Percentiles rank a stretch among this genome's conserved stretches.
Conservation (phyloP, 129 eudicot species). For the Helianthus tuberosus region DNA sequence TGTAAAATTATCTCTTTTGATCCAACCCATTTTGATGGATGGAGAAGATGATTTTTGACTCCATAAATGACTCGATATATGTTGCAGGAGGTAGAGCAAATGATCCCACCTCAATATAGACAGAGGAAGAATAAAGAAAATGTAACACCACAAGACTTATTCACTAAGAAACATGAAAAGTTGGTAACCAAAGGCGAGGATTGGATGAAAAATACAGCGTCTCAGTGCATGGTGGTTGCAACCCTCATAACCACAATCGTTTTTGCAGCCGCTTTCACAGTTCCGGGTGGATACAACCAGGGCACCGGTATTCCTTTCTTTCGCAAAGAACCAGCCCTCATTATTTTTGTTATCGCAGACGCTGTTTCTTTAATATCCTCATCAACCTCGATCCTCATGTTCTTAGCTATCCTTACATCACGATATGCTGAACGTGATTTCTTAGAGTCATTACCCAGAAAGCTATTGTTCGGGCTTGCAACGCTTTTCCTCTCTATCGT, state of each 20-base stretch:
- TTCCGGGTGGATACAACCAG: constrained; percentile 22
- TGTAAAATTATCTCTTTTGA: neutral
- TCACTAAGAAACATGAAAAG: neutral
- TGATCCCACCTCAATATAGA: constrained; percentile 1
- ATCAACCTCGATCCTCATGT: constrained; percentile 15
- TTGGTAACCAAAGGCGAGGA: constrained; percentile 17
- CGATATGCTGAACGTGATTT: constrained; percentile 36
- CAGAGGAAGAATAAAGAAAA: constrained; percentile 3
- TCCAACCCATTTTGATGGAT: neutral
- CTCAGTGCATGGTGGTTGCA: constrained; percentile 31
- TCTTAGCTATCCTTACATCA: constrained; percentile 24
- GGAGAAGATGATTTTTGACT: too few relatives aligned
- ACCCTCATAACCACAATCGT: constrained; percentile 33
- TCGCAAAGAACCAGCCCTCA: constrained; percentile 10
- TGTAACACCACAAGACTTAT: constrained; percentile 2
- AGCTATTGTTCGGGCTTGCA: constrained; percentile 11
- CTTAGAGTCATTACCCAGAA: constrained; percentile 25
- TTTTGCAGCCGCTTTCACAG: constrained; percentile 37
- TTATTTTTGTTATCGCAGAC: constrained; percentile 19
- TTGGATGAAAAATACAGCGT: constrained; percentile 34
- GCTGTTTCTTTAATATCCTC: constrained; percentile 15
- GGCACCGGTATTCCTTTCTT: constrained; percentile 1
- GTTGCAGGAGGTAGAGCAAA: constrained; percentile 21
- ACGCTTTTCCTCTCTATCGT: constrained; percentile 13
- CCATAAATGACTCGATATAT: neutral